Percentiles rank a stretch among this genome's conserved stretches.
Evolutionary conservation across 2,329 filamentous ascomycete genomes (phyloP).

Genomic region (Akanthomyces muscarius): DNA sequence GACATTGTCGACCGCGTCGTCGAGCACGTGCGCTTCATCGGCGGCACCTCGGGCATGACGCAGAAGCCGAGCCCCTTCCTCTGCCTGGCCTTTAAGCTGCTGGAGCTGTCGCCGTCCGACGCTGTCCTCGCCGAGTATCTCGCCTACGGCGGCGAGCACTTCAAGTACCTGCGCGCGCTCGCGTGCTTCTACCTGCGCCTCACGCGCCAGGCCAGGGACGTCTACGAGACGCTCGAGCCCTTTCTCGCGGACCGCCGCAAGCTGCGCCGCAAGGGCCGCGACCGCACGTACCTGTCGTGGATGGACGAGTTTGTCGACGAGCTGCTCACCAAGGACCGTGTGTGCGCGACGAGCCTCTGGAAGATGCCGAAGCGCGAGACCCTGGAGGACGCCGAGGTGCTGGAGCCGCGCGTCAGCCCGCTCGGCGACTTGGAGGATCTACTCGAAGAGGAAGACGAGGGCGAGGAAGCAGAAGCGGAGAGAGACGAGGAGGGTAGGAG

Average conservation of each 20-base stretch:
- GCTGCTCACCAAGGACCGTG: slow-evolving; percentile 78
- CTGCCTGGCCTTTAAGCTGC: slow-evolving; percentile 89
- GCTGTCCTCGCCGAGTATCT: slow-evolving; percentile 79
- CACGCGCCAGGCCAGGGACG: slow-evolving; percentile 75
- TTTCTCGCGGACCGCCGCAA: slow-evolving; percentile 80
- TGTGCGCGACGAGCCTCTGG: slow-evolving; percentile 89
- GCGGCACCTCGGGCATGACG: slow-evolving; percentile 77
- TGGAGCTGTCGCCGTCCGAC: slow-evolving; percentile 79
- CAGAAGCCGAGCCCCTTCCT: slow-evolving; percentile 91
- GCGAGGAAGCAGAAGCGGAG: slow-evolving; percentile 23
- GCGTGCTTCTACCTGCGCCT: slow-evolving; percentile 92
- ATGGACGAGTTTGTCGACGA: slow-evolving; percentile 95
- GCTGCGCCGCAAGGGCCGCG: slow-evolving; percentile 69
- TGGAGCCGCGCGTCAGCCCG: slow-evolving; percentile 82
- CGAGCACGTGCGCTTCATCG: slow-evolving; percentile 75
- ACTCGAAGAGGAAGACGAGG: slow-evolving; percentile 56
- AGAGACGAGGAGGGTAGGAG: slow-evolving; percentile 43
- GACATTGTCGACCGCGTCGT: slow-evolving; percentile 85
- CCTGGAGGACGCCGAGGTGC: slow-evolving; percentile 80
- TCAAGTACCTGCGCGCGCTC: slow-evolving; percentile 84
- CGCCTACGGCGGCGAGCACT: slow-evolving; percentile 66
- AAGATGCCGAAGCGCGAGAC: slow-evolving; percentile 80
- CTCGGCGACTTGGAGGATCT: slow-evolving; percentile 74
- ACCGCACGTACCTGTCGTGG: slow-evolving; percentile 70
- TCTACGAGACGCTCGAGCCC: slow-evolving; percentile 78